Percentiles rank a stretch among this genome's conserved stretches.
Evolutionary conservation across 805 yeast species (phyloP).

Genomic region (Hanseniaspora valbyensis): DNA sequence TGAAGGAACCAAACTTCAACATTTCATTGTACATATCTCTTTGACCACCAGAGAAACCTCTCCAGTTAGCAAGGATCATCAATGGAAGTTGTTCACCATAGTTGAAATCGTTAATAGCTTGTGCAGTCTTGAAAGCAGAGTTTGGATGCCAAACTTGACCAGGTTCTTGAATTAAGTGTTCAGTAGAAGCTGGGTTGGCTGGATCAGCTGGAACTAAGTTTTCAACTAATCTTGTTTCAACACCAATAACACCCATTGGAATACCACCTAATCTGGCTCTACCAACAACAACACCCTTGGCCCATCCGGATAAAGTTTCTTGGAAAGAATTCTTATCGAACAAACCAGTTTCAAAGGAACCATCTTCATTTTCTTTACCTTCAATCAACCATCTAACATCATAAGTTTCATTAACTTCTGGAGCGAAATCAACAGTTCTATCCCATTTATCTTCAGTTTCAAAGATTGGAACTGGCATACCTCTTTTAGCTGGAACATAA

Average conservation of each 20-base stretch:
- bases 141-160: conserved; percentile 99
- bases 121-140: conserved; percentile 98
- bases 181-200: conserved; percentile 92
- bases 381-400: conserved; percentile 93
- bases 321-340: conserved; percentile 90
- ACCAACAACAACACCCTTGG: conserved; percentile 95
- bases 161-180: conserved; percentile 79
- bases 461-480: conserved; percentile 79
- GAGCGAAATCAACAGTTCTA: conserved; percentile 74
- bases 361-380: conserved; percentile 65
- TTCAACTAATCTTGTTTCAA: conserved; percentile 83
- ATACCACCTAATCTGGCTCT: conserved; percentile 98
- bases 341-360: conserved; percentile 67
- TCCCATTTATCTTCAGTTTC: conserved; percentile 84
- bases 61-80: conserved; percentile 98
- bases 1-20: conserved; percentile 89
- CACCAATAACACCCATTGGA: conserved; percentile 96
- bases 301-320: conserved; percentile 97
- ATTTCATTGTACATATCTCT: conserved; percentile 99
- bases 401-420: conserved; percentile 59
- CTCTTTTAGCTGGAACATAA: conserved; percentile 83
- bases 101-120: conserved; percentile 94
- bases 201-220: conserved; percentile 95
- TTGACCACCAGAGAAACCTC: conserved; percentile 99
- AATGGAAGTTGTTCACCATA: conserved; percentile 95